Evolutionary conservation across 2,329 filamentous ascomycete genomes (phyloP), one percentile per base, ranked within the genome.

Genomic region (Tothia fuscella): DNA sequence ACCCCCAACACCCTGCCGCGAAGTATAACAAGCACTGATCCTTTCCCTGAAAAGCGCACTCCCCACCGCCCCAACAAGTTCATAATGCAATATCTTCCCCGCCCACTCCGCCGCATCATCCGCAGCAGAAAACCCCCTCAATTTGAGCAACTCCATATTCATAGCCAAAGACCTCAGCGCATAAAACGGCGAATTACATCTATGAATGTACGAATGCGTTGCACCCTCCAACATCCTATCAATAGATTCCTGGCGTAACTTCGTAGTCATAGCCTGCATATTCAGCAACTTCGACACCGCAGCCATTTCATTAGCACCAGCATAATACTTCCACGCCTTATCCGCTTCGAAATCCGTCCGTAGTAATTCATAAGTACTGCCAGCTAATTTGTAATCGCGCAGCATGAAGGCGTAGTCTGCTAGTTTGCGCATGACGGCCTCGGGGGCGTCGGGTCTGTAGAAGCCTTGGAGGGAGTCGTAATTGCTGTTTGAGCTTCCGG

Each of bases 331-430:
- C 91, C 91, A 98, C 1, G 91, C 93, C 60, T 96, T 96, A 57
- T 95, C 88, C 56, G 91, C 91, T 55, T 78, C 80, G 59, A 89
- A 98, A 58, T 98, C 93, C 6, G 80, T 75, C 41, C 86, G 77
- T 6, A 98, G 65, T 4, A 98, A 72, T 44, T 98, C 89, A 57
- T 95, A 98, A 0, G 85, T 94, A 10, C 82, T 87, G 51, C 91
- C 76, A 7, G 91, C 85, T 26, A 98, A 67, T 60, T 93, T 95
- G 78, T 82, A 98, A 60, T 98, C 93, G 24, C 91, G 77, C 28
- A 98, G 71, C 88, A 98, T 95, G 55, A 98, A 93, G 9, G 87
- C 80, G 61, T 89, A 96, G 57, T 98, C 91, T 32, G 85, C 91
- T 37, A 98, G 67, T 56, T 93, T 93, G 26, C 91, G 80, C 76